Base-by-base conservation (phyloP, 768 basidiomycete species). In the Fomitopsis serialis region DNA sequence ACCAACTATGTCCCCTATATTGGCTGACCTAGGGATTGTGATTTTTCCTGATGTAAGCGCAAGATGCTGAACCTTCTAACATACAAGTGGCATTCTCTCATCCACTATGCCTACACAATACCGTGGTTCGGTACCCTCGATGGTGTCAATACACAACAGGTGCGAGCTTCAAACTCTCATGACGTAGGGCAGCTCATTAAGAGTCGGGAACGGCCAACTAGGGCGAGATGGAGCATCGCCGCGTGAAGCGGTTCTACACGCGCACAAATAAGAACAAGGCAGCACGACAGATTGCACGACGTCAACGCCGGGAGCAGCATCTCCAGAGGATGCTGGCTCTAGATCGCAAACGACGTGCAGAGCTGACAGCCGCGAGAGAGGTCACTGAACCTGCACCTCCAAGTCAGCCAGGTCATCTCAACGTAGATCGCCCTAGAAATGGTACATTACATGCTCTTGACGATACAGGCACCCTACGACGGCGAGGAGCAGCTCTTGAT, bases 171-270 rank as follows among this genome's bases (percentile, higher is more conserved):
- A 11, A 10, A 24, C 46, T 52, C 5, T 25, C 13, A 35, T 35
- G 9, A 13, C 24, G 45, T 53, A 1, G 8, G 34, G 34, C 15
- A n/a, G n/a, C n/a, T n/a, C n/a, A n/a, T n/a, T n/a, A n/a, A n/a
- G n/a, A n/a, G n/a, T n/a, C n/a, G n/a, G n/a, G n/a, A n/a, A n/a
- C n/a, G n/a, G n/a, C n/a, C n/a, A n/a, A n/a, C n/a, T 50, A 76
- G 74, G 67, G 71, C 2, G 74, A 77, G 53, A 61, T 66, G 0
- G 66, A 74, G 53, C 75, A 79, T 47, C 54, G 61, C 0, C 55
- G 46, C 0, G 61, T 73, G 9, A 79, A 80, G 59, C 56, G 52
- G 0, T 61, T 73, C 24, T 79, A 76, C 43, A 52, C 53, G 0
- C 35, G 58, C 0, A 73, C 70, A 0, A 74, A 72, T 57, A 76